A percentile compares a stretch with the other conserved stretches of the same genome.
Conservation (phyloP, 306 rosid genomes). For the Chamaecrista fasciculata region DNA sequence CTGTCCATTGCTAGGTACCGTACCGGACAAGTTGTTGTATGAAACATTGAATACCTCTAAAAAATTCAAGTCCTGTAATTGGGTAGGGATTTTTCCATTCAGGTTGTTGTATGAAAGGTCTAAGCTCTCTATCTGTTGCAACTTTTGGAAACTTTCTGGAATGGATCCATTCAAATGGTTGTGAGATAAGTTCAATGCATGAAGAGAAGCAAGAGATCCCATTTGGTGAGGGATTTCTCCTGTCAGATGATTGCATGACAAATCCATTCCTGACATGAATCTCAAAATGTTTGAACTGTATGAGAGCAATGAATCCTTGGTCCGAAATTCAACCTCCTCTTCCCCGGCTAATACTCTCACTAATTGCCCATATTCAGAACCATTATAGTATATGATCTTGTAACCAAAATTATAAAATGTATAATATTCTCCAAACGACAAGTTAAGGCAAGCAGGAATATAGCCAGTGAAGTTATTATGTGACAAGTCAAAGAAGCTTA, state of each 20-base stretch:
- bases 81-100: neutral
- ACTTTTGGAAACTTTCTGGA: neutral
- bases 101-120: neutral
- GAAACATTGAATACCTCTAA: neutral
- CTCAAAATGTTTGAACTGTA: neutral
- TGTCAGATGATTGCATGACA: neutral
- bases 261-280: constrained; percentile 1
- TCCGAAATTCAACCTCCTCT: neutral
- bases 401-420: too few species aligned
- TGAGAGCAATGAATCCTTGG: neutral
- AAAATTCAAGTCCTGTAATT: neutral
- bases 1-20: neutral
- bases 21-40: constrained; percentile 4
- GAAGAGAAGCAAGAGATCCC: neutral
- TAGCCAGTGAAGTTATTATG: neutral
- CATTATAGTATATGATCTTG: too few species aligned
- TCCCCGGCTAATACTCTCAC: too few species aligned
- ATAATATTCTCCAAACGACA: neutral
- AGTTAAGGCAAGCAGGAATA: neutral
- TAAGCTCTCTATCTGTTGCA: neutral
- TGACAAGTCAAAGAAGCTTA: neutral
- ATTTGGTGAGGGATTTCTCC: neutral
- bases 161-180: constrained; percentile 8
- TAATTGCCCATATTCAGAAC: too few species aligned
- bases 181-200: constrained; percentile 17